phyloP scores from a whole-genome alignment of 2,329 filamentous ascomycete species.

The Colletotrichum sp. region DNA sequence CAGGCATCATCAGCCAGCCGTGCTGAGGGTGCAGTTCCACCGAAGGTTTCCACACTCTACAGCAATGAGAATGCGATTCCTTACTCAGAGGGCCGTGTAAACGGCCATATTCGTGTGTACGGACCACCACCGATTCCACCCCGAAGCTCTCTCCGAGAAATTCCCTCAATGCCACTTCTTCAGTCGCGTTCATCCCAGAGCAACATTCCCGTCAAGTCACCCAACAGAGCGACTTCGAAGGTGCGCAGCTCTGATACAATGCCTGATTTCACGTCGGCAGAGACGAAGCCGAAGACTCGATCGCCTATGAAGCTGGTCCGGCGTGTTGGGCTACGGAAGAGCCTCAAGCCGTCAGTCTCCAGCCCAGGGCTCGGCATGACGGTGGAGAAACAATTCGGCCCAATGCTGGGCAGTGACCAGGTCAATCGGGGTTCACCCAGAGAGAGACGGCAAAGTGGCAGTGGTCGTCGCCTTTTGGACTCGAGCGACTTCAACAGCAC shows the following conservation, averaged over 20 bases:
- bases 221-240: not conserved
- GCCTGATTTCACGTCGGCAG: not conserved
- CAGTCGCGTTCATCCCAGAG: not conserved
- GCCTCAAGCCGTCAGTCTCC: not conserved
- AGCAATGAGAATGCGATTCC: slow-evolving; percentile 12
- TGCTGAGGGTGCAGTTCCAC: not conserved
- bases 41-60: not conserved
- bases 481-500: not conserved
- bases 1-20: slow-evolving; percentile 11
- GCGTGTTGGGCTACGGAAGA: not conserved
- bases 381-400: not conserved
- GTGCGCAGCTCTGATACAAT: not conserved
- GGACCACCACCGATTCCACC: slow-evolving; percentile 9
- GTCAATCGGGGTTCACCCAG: not conserved
- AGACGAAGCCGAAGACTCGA: not conserved
- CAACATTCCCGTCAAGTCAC: not conserved
- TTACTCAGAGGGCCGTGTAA: not conserved
- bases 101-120: not conserved
- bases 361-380: slow-evolving; percentile 6
- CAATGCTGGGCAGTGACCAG: not conserved
- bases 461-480: not conserved
- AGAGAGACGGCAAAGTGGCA: not conserved
- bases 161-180: slow-evolving; percentile 10
- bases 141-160: slow-evolving; percentile 3
- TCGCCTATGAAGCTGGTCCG: slow-evolving; percentile 16